These are phyloP conservation scores for Phytophthora palmivora DNA, from an alignment of 352 stramenopile species.

Conservation along the genomic window DNA sequence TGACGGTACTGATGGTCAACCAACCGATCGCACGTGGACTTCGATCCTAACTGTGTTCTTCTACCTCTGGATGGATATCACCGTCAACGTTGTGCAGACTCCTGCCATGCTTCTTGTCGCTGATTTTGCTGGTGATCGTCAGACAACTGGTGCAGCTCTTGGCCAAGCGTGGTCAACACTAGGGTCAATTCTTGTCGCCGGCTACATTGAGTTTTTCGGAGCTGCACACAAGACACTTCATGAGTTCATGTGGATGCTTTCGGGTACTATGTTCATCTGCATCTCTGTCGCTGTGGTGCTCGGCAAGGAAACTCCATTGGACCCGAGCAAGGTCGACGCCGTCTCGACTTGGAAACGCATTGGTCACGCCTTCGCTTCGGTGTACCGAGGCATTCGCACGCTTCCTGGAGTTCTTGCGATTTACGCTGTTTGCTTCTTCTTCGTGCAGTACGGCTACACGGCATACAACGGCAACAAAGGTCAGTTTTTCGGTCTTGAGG, in stretches of 20 bases:
- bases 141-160: constrained; percentile 57
- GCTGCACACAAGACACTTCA: constrained; percentile 53
- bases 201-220: constrained; percentile 66
- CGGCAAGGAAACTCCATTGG: constrained; percentile 48
- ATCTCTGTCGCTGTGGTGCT: constrained; percentile 40
- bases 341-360: constrained; percentile 38
- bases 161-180: constrained; percentile 58
- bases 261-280: constrained; percentile 50
- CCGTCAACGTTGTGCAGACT: constrained; percentile 64
- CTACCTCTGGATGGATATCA: constrained; percentile 78
- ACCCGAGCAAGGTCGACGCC: constrained; percentile 29
- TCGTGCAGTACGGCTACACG: constrained; percentile 57
- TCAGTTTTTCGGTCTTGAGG: constrained; percentile 64
- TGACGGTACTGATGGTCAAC: constrained; percentile 24
- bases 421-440: constrained; percentile 52
- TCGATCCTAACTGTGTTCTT: constrained; percentile 59
- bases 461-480: constrained; percentile 71
- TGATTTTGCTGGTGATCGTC: constrained; percentile 68
- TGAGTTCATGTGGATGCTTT: constrained; percentile 65
- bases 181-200: constrained; percentile 55
- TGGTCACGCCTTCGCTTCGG: constrained; percentile 41
- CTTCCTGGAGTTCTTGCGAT: constrained; percentile 41
- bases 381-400: constrained; percentile 46
- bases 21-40: constrained; percentile 51
- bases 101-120: constrained; percentile 60